Evolutionary conservation across 306 rosid genomes (phyloP).

Genomic region (Clitoria ternatea): DNA sequence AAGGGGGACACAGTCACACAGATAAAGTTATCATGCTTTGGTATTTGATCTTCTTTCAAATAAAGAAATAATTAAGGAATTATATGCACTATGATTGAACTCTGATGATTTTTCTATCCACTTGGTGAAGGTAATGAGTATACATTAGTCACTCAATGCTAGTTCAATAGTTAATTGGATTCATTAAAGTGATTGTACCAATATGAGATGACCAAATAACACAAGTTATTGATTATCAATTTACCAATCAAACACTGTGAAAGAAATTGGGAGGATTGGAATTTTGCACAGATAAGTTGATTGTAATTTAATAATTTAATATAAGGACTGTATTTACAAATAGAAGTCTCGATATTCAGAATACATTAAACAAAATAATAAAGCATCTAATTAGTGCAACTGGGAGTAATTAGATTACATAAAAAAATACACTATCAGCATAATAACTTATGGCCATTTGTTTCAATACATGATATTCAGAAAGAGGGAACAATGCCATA

Average conservation of each 20-base stretch:
- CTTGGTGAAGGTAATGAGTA: too few species aligned
- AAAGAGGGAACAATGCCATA: conserved; percentile 91
- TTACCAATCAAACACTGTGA: background rate
- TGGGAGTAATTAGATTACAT: conserved; percentile 34
- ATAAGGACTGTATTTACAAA: conserved; percentile 48
- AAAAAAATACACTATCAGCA: conserved; percentile 33
- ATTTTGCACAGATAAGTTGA: background rate
- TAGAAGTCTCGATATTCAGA: conserved; percentile 25
- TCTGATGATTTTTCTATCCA: background rate
- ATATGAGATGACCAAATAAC: background rate
- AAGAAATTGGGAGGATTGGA: conserved; percentile 11
- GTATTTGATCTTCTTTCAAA: background rate
- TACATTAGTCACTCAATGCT: background rate
- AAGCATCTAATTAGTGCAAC: conserved; percentile 26
- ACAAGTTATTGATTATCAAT: background rate
- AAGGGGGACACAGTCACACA: background rate
- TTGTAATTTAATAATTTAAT: conserved; percentile 22
- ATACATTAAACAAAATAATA: conserved; percentile 29
- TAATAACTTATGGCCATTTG: conserved; percentile 17
- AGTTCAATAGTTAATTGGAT: background rate
- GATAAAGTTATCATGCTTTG: background rate
- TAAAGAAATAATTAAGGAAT: background rate
- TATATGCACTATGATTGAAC: background rate
- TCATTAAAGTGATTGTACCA: background rate
- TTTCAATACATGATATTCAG: conserved; percentile 21